Evolutionary conservation across 305 asterid species (phyloP), one percentile per base, ranked within the genome.

Genomic region (Fraxinus greggii): DNA sequence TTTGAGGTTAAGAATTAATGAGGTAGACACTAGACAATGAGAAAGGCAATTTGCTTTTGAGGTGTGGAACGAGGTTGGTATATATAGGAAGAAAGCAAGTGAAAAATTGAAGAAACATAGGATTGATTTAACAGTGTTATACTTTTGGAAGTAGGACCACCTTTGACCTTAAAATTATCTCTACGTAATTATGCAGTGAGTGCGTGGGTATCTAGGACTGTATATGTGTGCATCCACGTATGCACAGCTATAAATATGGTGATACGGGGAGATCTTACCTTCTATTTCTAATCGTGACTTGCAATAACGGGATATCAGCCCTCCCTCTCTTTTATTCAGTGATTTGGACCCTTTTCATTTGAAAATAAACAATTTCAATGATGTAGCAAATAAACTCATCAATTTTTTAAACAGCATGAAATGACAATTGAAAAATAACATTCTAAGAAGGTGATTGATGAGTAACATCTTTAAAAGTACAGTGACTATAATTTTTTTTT

Each of bases 111-210:
- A 69, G 70, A 63, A 59, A 59, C 29, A 59, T 59, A 56, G 69
- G 69, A 59, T 59, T 59, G 9, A 56, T 5, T 5, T 51, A 5
- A 21, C 21, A 17, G 21, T n/a, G 8, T 54, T 59, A 79, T 84
- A 73, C 77, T 81, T 85, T 81, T 79, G 80, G 45, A 51, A 61
- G 29, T 61, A 8, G 72, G 70, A 61, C 17, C 72, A 63, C 72
- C 72, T 24, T 63, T 23, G 32, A 23, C 72, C n/a, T 65, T 26
- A 65, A 65, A 10, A 3, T 65, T 23, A n/a, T 54, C 65, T 15
- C 10, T 54, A n/a, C 48, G 31, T 63, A 23, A 23, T 63, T 63
- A 23, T 63, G 72, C 3, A 26, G 72, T 63, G 72, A 33, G 17
- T 63, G n/a, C 72, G 33, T 63, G 72, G 1, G 72, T 21, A 63